Base-by-base conservation (phyloP, 768 basidiomycete species). In the Trichaptum fuscoviolaceum region DNA sequence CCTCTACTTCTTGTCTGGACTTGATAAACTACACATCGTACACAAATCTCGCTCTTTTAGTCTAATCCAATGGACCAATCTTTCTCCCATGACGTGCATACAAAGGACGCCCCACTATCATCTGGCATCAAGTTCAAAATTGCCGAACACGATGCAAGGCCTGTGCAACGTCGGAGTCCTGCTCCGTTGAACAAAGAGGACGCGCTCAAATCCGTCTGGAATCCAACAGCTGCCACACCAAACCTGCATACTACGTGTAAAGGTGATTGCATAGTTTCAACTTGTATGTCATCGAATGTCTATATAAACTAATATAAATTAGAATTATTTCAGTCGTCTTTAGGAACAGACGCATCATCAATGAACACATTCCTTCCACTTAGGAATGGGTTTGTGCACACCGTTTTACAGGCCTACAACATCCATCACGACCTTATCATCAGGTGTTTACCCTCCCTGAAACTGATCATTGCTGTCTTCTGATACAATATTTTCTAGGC, bases 401-500 rank as follows among this genome's bases (percentile, higher is more conserved):
- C 76, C 20, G 71, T 77, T n/a, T 36, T 77, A 4, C 62, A 68
- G 36, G 77, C 78, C 0, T 80, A 79, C 65, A 78, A 75, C 60
- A 35, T 72, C 3, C 78, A 80, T 64, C 78, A 76, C 57, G 70
- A 76, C 0, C 75, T 85, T 36, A 72, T 81, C 64, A 70, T 83
- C 25, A 76, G 83, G 8, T 63, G 25, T 17, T 26, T n/a, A 20
- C 27, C 3, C n/a, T 36, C 24, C 25, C 25, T 34, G 10, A 30
- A 1, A 20, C 34, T 64, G 18, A 30, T 34, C 7, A 24, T 2
- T 57, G 23, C 20, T 5, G 6, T 57, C 17, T 61, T 20, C 18
- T 36, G 26, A 64, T 57, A 20, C 20, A 3, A 52, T 20, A 15
- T 42, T 23, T 24, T 18, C 17, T 17, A 36, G 64, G 17, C 84